phyloP scores from a whole-genome alignment of 2,329 filamentous ascomycete genomes.

The Blastomyces emzantsi region DNA sequence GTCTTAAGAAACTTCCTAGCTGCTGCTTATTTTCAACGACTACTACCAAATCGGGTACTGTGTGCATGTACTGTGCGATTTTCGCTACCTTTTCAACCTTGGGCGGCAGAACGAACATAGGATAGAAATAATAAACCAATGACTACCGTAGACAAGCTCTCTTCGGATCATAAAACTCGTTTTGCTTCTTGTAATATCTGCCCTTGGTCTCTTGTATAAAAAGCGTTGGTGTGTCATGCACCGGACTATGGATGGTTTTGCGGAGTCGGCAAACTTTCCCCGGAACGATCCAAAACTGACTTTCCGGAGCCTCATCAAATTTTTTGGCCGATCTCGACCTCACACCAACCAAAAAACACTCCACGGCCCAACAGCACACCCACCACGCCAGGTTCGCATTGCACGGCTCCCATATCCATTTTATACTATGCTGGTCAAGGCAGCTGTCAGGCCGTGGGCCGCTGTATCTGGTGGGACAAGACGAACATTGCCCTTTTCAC shows the following conservation, averaged over 20 bases:
- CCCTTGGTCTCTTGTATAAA: no score
- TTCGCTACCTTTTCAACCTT: neutral
- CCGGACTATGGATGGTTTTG: neutral
- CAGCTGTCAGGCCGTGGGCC: constrained; percentile 43
- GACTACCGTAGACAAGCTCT: neutral
- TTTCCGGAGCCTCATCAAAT: neutral
- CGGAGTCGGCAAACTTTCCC: constrained; percentile 12
- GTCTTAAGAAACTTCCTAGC: neutral
- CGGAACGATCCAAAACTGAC: neutral
- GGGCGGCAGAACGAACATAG: neutral
- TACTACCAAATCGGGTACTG: neutral
- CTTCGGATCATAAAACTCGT: no score
- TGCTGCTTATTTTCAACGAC: neutral
- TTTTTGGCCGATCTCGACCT: neutral
- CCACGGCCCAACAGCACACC: neutral
- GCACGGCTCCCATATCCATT: constrained; percentile 3
- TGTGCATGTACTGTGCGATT: neutral
- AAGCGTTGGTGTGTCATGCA: no score
- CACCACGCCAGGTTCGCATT: neutral
- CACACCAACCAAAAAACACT: neutral
- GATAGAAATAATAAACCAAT: constrained; percentile 2
- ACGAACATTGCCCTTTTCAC: constrained; percentile 23
- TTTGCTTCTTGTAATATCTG: no score
- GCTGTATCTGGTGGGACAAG: constrained; percentile 34
- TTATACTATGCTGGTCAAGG: constrained; percentile 46